Conservation (phyloP, 2,329 filamentous ascomycete genomes). For the Neophaeococcomyces mojaviensis region DNA sequence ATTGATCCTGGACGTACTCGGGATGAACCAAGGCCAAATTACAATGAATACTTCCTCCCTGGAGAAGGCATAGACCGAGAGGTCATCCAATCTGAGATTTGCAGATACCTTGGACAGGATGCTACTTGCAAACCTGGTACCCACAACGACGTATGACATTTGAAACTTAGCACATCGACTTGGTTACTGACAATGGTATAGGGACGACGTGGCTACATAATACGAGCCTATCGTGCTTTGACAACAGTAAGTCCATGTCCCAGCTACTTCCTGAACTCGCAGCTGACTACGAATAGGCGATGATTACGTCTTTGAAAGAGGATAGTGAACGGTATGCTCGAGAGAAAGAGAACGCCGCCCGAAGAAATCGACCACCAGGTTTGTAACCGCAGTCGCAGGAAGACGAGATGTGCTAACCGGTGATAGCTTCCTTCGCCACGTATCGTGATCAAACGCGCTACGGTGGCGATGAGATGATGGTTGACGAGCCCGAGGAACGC, state of each 20-base stretch:
- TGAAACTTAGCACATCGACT: neutral
- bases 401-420: constrained; percentile 1
- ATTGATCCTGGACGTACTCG: constrained; percentile 11
- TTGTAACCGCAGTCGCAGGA: neutral
- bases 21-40: constrained; percentile 15
- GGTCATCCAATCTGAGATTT: constrained; percentile 77
- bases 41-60: constrained; percentile 74
- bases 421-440: constrained; percentile 12
- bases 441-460: constrained; percentile 4
- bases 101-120: constrained; percentile 76
- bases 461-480: constrained; percentile 8
- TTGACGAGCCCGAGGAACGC: constrained; percentile 7
- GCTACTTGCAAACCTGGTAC: constrained; percentile 64
- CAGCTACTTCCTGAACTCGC: neutral
- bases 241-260: constrained; percentile 56
- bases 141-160: constrained; percentile 58
- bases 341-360: neutral
- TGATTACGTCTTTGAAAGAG: constrained; percentile 48
- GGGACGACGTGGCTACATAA: constrained; percentile 64
- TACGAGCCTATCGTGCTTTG: constrained; percentile 70
- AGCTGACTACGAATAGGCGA: constrained; percentile 34
- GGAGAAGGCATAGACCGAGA: constrained; percentile 75
- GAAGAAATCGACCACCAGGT: constrained; percentile 2
- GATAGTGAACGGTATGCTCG: constrained; percentile 40
- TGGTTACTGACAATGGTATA: constrained; percentile 29